Base-by-base conservation (phyloP, 305 asterid genomes). In the Caryopteris hybrid region DNA sequence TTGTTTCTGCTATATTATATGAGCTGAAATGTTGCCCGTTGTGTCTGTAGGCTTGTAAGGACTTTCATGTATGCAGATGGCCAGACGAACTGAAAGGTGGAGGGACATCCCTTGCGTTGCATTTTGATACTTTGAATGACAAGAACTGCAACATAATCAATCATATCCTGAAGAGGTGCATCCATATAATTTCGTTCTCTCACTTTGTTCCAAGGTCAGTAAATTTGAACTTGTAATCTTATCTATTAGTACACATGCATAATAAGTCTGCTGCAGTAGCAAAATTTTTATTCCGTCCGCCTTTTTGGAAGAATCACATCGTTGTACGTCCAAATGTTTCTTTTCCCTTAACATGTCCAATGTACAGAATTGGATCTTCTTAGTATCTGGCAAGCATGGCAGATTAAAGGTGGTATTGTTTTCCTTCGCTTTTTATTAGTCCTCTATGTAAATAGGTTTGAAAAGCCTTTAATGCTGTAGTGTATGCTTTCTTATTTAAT, bases 131-230 rank as follows among this genome's bases (percentile, higher is more conserved):
- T 67, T 74, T 91, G 88, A 91, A 91, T 74, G 92, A 83, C 64
- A 72, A 85, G 74, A 79, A 80, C 72, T 62, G 76, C 68, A 63
- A 79, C 53, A 60, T 22, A 41, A 62, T 91, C 4, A 70, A 81
- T 64, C 91, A 87, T 75, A 85, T 91, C 58, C 65, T 79, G 80
- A 73, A 55, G 77, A 81, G 72, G 56, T 83, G 96, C 86, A 77
- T 76, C 55, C 83, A 78, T 38, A 76, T 88, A 69, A 81, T 91
- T 63, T 84, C 91, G 12, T 85, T 88, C 73, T 91, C 97, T 54
- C 97, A 91, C 85, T 88, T 91, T 71, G 76, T 91, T 64, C 97
- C 97, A 1, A 85, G 97, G 97, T 85, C 23, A 64, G 95, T 75
- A 51, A 63, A 66, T 21, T 31, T 68, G 54, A 74, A 52, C 38